Percentiles rank a stretch among this genome's conserved stretches.
Conservation (phyloP, 495 filamentous ascomycete genomes). For the Symbiotaphrina buchneri region DNA sequence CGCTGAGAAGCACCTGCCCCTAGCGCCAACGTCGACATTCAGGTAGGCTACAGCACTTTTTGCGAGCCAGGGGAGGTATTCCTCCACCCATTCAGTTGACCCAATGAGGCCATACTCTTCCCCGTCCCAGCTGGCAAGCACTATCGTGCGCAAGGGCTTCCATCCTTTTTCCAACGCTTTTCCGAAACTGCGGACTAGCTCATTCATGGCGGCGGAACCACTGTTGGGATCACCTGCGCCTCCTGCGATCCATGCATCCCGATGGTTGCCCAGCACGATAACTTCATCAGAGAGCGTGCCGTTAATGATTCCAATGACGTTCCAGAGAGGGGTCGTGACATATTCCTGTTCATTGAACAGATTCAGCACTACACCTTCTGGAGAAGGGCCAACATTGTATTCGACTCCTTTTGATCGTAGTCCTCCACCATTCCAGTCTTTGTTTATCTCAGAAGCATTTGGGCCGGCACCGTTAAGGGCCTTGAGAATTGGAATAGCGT, state of each 20-base stretch:
- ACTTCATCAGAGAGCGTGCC: constrained; percentile 76
- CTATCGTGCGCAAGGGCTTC: constrained; percentile 30
- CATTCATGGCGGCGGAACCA: constrained; percentile 19
- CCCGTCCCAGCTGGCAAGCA: constrained; percentile 57
- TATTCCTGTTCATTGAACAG: constrained; percentile 80
- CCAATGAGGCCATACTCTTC: constrained; percentile 56
- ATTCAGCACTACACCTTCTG: constrained; percentile 50
- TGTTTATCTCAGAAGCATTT: constrained; percentile 51
- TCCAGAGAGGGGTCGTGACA: constrained; percentile 74
- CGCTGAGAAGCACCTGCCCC: constrained; percentile 22
- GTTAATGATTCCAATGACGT: constrained; percentile 86
- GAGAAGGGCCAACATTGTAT: constrained; percentile 82
- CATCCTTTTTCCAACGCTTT: constrained; percentile 18
- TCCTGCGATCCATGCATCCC: constrained; percentile 83
- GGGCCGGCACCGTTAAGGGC: constrained; percentile 79
- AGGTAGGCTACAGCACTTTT: constrained; percentile 36
- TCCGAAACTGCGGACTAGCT: constrained; percentile 17
- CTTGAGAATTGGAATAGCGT: constrained; percentile 66
- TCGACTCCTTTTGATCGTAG: constrained; percentile 65
- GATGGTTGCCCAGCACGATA: constrained; percentile 83
- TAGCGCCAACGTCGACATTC: constrained; percentile 43
- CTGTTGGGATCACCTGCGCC: constrained; percentile 22
- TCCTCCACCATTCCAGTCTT: constrained; percentile 49
- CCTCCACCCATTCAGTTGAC: constrained; percentile 54
- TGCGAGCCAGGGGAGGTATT: constrained; percentile 69